phyloP scores from a whole-genome alignment of 139 green algal genomes.

The Eudorina sp. region DNA sequence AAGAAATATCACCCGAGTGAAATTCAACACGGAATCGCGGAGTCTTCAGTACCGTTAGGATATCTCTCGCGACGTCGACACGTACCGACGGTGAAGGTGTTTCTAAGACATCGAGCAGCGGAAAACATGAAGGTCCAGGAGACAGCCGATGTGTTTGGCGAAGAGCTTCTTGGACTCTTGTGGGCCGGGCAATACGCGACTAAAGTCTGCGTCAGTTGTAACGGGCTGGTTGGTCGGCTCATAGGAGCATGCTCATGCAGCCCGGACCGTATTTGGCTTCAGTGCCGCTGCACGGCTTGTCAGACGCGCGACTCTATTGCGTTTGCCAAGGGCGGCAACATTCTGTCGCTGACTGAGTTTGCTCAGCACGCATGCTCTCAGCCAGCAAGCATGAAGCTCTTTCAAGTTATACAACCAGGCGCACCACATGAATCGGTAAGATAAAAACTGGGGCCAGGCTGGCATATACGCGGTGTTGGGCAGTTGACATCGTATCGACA shows the following conservation, averaged over 20 bases:
- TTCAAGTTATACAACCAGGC: constrained; percentile 1
- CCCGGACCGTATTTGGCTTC: neutral
- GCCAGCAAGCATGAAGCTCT: neutral
- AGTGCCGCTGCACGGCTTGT: neutral
- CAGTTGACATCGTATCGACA: no score
- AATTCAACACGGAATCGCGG: no score
- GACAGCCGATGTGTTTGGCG: no score
- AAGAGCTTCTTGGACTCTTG: neutral
- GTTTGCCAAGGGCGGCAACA: neutral
- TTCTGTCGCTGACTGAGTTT: constrained; percentile 9
- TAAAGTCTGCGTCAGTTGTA: neutral
- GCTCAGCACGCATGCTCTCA: neutral
- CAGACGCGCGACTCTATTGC: neutral
- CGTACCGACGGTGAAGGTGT: no score
- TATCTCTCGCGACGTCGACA: no score
- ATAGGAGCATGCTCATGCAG: neutral
- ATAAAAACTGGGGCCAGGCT: no score
- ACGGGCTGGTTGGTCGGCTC: neutral
- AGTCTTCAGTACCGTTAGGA: no score
- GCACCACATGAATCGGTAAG: neutral
- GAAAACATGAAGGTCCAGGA: no score
- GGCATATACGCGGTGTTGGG: no score
- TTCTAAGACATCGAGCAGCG: no score
- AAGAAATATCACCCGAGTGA: no score
- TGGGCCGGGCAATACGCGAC: neutral